Conservation (phyloP, 305 asterid genomes). For the Fraxinus baroniana region DNA sequence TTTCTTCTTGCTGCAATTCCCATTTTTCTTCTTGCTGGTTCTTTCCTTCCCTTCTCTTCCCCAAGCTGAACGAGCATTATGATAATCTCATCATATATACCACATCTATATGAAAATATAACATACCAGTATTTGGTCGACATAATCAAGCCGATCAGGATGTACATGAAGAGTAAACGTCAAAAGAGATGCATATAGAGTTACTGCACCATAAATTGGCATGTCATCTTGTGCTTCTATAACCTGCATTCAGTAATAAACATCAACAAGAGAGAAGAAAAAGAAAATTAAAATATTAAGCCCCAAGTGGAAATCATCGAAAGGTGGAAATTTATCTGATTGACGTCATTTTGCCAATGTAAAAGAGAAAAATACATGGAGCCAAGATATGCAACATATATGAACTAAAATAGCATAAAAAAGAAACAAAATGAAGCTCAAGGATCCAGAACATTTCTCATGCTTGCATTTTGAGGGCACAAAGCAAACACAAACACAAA, state of each 20-base stretch:
- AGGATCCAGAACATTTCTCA: not conserved
- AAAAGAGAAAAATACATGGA: not conserved
- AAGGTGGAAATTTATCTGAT: not conserved
- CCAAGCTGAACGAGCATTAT: not conserved
- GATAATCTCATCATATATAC: slow-evolving; percentile 12
- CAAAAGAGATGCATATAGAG: slow-evolving; percentile 89
- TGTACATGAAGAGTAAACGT: slow-evolving; percentile 95
- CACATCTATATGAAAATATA: slow-evolving; percentile 17
- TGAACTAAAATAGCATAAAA: slow-evolving; percentile 17
- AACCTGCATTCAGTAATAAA: slow-evolving; percentile 63
- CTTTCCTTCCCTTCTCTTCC: too few species aligned
- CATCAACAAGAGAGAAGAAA: slow-evolving; percentile 10
- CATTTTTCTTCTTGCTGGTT: too few species aligned
- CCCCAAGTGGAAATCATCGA: slow-evolving; percentile 2
- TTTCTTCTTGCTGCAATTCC: too few species aligned
- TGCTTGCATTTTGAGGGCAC: not conserved
- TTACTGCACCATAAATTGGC: slow-evolving; percentile 79
- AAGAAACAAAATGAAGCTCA: slow-evolving; percentile 9
- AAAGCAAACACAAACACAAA: slow-evolving; percentile 4
- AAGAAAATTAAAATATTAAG: not conserved
- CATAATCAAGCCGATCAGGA: slow-evolving; percentile 91
- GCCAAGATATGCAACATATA: not conserved
- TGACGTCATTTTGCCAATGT: not conserved
- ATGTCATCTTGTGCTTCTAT: slow-evolving; percentile 92
- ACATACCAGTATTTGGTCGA: slow-evolving; percentile 90